Conservation (phyloP, 495 filamentous ascomycete genomes). For the Neurospora sp. region DNA sequence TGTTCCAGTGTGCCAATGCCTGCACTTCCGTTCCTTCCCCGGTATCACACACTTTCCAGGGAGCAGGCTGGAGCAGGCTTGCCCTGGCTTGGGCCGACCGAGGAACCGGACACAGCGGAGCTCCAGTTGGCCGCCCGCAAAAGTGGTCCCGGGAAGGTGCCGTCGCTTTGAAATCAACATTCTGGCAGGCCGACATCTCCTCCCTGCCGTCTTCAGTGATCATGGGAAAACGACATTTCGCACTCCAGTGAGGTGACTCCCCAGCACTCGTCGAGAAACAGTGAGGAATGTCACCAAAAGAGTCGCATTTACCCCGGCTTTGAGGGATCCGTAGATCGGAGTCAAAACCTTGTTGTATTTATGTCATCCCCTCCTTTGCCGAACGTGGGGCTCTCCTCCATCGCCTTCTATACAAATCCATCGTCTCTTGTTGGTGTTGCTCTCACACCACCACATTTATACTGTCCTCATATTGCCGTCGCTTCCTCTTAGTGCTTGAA, state of each 20-base stretch:
- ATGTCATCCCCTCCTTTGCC: background rate
- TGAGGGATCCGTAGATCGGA: background rate
- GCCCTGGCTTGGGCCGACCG: background rate
- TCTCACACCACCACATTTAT: background rate
- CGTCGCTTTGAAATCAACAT: background rate
- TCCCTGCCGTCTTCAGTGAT: background rate
- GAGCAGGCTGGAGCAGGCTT: background rate
- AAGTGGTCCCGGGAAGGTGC: background rate
- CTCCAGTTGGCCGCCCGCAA: background rate
- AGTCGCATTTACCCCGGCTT: background rate
- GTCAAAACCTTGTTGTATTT: background rate
- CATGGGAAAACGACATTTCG: background rate
- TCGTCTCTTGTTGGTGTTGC: background rate
- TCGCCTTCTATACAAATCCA: background rate
- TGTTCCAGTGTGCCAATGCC: background rate
- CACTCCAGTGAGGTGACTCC: background rate
- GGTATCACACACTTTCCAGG: background rate
- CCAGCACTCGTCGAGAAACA: background rate
- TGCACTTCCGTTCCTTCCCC: background rate
- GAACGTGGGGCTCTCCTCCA: background rate
- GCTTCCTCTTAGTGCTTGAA: background rate
- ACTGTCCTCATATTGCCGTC: background rate
- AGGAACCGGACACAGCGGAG: background rate
- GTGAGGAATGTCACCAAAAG: background rate
- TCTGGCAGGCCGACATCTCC: background rate